Evolutionary conservation across 306 rosid genomes (phyloP), one percentile per base, ranked within the genome.

Genomic region (Glycine latifolia): DNA sequence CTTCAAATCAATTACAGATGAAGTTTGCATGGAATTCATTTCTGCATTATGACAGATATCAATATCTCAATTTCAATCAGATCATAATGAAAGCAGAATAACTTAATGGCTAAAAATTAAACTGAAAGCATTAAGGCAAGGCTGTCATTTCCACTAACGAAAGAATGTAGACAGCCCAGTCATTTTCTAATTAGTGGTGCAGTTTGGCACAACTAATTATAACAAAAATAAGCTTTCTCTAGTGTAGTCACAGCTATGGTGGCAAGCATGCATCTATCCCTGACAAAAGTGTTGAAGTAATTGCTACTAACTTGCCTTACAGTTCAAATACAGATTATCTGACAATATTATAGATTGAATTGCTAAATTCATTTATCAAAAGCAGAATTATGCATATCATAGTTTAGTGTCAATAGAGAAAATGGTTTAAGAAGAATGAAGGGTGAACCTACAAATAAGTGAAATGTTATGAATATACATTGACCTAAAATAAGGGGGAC

Each of bases 11-110:
- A 88, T 48, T 20, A 89, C 66, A 17, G 92, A 68, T 7, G 97
- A 78, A 78, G 89, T 47, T 82, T 89, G 92, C 67, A 78, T 59
- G 10, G 93, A 86, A 87, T 96, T 93, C 88, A 86, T 79, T 86
- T 87, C 99, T 95, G 92, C 86, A 86, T 89, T 43, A 61, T 56
- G 73, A 72, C 76, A 68, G 41, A 81, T 75, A 48, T 17, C 62
- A 80, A 68, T 4, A 75, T 43, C 63, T 71, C 55, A 75, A 46
- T 9, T 67, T 80, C 41, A 67, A 56, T 62, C 31, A 83, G 5
- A 56, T 13, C 26, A 60, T 16, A 31, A 10, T 53, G 17, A 37
- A 11, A 52, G 82, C 56, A 15, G 48, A 81, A 26, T 14, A 56
- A 49, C 70, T 76, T 8, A 15, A 67, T 7, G 3, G 48, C 55